Conservation (phyloP, 1,284 basidiomycete species). For the Ceratobasidium sp. region DNA sequence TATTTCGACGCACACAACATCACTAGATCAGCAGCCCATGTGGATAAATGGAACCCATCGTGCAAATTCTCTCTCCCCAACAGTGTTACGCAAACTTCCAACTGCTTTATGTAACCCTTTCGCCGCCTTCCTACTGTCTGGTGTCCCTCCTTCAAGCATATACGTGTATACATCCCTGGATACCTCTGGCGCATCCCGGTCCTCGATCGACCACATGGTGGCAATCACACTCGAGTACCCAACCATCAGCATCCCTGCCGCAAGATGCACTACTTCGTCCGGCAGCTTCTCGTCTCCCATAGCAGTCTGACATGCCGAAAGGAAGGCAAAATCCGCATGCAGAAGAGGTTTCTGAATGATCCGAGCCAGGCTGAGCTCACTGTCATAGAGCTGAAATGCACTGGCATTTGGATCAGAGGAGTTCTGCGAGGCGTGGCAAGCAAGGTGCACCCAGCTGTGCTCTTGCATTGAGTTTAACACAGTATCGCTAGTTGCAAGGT, state of each 20-base stretch:
- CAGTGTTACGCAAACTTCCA: background rate
- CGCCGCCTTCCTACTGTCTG: no score
- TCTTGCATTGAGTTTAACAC: slow-evolving; percentile 7
- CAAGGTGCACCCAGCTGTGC: slow-evolving; percentile 3
- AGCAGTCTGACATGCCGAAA: slow-evolving; percentile 4
- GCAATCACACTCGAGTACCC: slow-evolving; percentile 50
- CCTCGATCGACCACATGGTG: slow-evolving; percentile 54
- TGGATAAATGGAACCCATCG: background rate
- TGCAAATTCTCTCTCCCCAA: background rate
- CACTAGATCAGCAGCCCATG: background rate
- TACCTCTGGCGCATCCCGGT: slow-evolving; percentile 47
- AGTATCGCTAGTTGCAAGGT: background rate
- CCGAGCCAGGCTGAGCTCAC: background rate
- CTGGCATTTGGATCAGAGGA: background rate
- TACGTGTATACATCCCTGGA: slow-evolving; percentile 47
- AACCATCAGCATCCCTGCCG: background rate
- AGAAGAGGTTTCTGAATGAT: background rate
- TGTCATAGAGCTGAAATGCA: background rate
- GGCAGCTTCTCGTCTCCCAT: background rate
- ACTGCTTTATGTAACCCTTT: no score
- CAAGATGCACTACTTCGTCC: background rate
- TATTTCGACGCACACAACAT: no score
- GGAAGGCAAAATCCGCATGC: background rate
- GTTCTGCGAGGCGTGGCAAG: slow-evolving; percentile 16
- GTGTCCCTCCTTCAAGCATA: slow-evolving; percentile 40